phyloP scores from a whole-genome alignment of 192 early-diverging fungal species.

The Piromyces sp. region DNA sequence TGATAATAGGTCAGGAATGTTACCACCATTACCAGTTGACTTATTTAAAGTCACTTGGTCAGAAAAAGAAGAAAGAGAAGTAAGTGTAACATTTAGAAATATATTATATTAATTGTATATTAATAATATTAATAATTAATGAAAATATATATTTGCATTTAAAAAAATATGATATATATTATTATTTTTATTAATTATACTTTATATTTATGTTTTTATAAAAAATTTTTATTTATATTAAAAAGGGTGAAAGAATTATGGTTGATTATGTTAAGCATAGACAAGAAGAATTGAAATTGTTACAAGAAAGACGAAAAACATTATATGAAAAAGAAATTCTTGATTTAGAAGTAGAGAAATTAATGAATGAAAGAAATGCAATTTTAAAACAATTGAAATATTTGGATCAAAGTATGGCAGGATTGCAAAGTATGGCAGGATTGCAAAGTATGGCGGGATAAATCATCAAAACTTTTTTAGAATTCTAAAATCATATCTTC shows the following conservation, averaged over 20 bases:
- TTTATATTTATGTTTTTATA: too few species aligned
- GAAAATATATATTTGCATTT: too few species aligned
- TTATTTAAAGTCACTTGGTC: not conserved
- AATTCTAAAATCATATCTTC: too few species aligned
- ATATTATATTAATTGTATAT: too few species aligned
- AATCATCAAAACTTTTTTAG: too few species aligned
- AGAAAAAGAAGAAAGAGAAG: not conserved
- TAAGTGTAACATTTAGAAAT: not conserved
- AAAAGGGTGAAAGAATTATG: not conserved
- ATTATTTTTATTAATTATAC: too few species aligned
- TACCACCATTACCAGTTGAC: not conserved
- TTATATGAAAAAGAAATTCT: not conserved
- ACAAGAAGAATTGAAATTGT: not conserved
- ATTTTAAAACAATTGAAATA: not conserved
- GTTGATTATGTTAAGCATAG: not conserved
- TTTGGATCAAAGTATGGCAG: not conserved
- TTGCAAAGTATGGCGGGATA: not conserved
- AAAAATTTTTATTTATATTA: too few species aligned
- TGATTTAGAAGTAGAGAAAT: not conserved
- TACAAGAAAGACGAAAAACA: not conserved
- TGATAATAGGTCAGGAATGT: not conserved
- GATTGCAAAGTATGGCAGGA: not conserved
- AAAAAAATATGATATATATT: too few species aligned
- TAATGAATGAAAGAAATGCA: not conserved
- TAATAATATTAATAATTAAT: too few species aligned